phyloP scores from a whole-genome alignment of 345 rosid species.

The Arabidopsis arenosa region DNA sequence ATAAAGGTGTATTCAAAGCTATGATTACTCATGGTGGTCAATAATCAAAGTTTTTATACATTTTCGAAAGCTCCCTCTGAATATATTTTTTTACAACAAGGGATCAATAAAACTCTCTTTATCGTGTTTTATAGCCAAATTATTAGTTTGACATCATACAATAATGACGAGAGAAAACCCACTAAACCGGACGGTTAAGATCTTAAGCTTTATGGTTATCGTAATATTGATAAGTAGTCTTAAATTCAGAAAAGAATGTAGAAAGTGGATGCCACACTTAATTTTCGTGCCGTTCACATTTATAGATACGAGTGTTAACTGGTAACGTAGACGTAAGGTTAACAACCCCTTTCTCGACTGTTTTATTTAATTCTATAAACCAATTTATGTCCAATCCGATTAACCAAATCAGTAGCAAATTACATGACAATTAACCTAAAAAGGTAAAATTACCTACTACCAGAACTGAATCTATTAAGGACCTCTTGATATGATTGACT shows the following conservation, averaged over 20 bases:
- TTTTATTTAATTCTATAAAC: neutral
- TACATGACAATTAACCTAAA: neutral
- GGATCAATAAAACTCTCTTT: neutral
- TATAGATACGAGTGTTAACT: slow-evolving; percentile 17
- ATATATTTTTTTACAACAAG: neutral
- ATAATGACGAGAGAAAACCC: neutral
- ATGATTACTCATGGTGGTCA: slow-evolving; percentile 33
- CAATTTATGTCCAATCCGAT: neutral
- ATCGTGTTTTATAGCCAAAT: neutral
- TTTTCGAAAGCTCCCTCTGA: neutral
- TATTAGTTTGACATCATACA: slow-evolving; percentile 1
- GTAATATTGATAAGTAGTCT: no score
- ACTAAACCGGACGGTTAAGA: slow-evolving; percentile 2
- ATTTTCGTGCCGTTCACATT: slow-evolving; percentile 44
- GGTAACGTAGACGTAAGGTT: slow-evolving; percentile 32
- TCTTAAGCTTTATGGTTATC: no score
- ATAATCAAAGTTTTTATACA: slow-evolving; percentile 1
- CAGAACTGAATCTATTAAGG: neutral
- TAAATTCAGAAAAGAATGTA: neutral
- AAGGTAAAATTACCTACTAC: neutral
- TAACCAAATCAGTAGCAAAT: neutral
- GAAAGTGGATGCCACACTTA: slow-evolving; percentile 36
- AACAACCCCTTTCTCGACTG: neutral
- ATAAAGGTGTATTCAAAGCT: slow-evolving; percentile 47
- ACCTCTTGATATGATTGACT: neutral